phyloP scores from a whole-genome alignment of 2,329 filamentous ascomycete genomes.

The Arthrobotrys musiformis region DNA sequence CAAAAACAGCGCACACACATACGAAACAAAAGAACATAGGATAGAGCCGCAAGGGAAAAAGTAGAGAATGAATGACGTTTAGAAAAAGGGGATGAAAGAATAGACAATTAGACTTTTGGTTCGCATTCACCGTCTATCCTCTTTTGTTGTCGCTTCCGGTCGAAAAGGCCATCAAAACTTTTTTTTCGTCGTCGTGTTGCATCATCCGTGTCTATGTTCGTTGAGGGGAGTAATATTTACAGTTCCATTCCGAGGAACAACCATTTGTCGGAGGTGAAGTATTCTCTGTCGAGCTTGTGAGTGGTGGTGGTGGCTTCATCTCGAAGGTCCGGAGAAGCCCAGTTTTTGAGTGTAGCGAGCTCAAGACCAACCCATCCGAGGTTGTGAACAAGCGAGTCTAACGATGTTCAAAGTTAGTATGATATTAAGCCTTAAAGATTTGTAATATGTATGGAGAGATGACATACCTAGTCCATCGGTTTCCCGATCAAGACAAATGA shows the following conservation, averaged over 20 bases:
- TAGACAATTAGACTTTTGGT: conserved; percentile 27
- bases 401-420: conserved; percentile 15
- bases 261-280: conserved; percentile 81
- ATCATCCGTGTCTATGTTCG: conserved; percentile 50
- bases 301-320: conserved; percentile 42
- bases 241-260: conserved; percentile 89
- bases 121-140: conserved; percentile 40
- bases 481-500: conserved; percentile 83
- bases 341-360: conserved; percentile 80
- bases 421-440: conserved; percentile 2
- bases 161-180: conserved; percentile 43
- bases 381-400: conserved; percentile 74
- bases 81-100: conserved; percentile 38
- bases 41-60: conserved; percentile 47
- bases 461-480: conserved; percentile 65
- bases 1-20: conserved; percentile 21
- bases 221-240: conserved; percentile 63
- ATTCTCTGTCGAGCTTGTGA: conserved; percentile 61
- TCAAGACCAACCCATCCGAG: conserved; percentile 95
- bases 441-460: not conserved
- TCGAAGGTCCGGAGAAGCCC: conserved; percentile 68
- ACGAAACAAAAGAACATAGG: conserved; percentile 21
- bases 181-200: conserved; percentile 27
- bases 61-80: conserved; percentile 44
- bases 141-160: conserved; percentile 32